phyloP scores from a whole-genome alignment of 2,329 filamentous ascomycete species.

The Cladophialophora carrionii region DNA sequence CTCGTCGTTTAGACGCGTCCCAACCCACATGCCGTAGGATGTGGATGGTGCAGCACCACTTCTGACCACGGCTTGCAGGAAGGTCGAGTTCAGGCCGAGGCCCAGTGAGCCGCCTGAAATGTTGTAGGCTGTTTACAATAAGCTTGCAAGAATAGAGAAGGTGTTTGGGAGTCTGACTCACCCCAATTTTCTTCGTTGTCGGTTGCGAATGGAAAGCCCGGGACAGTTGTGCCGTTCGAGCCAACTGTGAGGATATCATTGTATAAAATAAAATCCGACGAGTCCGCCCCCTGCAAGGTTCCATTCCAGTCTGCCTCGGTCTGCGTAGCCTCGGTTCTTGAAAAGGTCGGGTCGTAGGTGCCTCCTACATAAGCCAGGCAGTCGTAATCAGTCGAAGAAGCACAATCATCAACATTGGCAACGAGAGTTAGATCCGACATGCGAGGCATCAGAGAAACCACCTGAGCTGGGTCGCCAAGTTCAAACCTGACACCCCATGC shows the following conservation, averaged over 20 bases:
- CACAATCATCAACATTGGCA: not conserved
- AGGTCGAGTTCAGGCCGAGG: slow-evolving; percentile 30
- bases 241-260: slow-evolving; percentile 6
- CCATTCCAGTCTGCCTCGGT: slow-evolving; percentile 2
- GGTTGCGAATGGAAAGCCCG: not conserved
- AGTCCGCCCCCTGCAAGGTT: not conserved
- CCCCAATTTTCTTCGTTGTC: slow-evolving; percentile 4
- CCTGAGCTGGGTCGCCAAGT: slow-evolving; percentile 9
- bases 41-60: slow-evolving; percentile 19
- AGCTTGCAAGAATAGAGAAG: not conserved
- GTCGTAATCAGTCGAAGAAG: not conserved
- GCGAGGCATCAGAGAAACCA: not conserved
- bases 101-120: slow-evolving; percentile 9
- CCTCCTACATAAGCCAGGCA: not conserved
- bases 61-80: slow-evolving; percentile 23
- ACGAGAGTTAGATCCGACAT: not conserved
- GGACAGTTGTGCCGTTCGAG: not conserved
- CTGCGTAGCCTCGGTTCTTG: not conserved
- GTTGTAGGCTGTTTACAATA: not conserved
- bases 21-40: slow-evolving; percentile 31
- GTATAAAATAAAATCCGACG: not conserved
- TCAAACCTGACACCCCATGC: slow-evolving; percentile 13
- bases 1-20: slow-evolving; percentile 18
- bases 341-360: not conserved
- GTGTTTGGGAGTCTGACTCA: not conserved